Percentiles rank a stretch among this genome's conserved stretches.
These are phyloP conservation scores for Symbiodinium natans DNA, from an alignment of 73 alveolate genomes.

Conservation along the genomic window DNA sequence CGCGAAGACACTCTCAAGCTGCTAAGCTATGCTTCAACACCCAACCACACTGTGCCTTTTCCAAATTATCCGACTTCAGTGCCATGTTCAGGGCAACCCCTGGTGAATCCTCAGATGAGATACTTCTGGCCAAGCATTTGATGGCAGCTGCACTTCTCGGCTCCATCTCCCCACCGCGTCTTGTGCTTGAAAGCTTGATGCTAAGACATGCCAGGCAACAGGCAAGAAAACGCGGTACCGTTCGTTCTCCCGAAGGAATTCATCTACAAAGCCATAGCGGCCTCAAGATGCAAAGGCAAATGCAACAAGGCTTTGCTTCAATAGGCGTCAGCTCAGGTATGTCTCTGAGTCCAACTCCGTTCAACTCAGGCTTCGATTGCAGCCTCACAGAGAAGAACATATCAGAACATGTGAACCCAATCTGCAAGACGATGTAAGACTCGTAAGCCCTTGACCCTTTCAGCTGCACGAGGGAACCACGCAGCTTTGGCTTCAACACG, in stretches of 20 bases:
- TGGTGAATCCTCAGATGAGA: slow-evolving; percentile 64
- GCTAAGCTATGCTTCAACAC: too few species aligned
- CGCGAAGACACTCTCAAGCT: too few species aligned
- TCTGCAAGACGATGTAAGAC: neutral
- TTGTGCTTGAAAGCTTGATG: too few species aligned
- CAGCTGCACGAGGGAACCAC: slow-evolving; percentile 38
- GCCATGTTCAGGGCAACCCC: slow-evolving; percentile 85
- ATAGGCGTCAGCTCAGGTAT: neutral
- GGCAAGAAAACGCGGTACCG: slow-evolving; percentile 85
- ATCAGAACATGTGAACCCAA: neutral
- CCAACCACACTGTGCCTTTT: slow-evolving; percentile 16
- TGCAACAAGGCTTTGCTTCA: neutral
- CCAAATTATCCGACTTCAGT: slow-evolving; percentile 79
- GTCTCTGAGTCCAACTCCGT: neutral
- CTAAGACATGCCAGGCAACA: neutral
- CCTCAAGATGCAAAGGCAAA: slow-evolving; percentile 7
- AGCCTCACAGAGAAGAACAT: neutral
- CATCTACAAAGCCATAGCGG: slow-evolving; percentile 88
- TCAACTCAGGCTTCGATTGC: slow-evolving; percentile 79
- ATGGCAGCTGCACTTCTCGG: too few species aligned
- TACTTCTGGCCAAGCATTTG: too few species aligned
- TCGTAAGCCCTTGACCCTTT: neutral
- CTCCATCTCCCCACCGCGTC: too few species aligned
- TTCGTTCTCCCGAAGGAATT: slow-evolving; percentile 75
- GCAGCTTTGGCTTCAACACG: slow-evolving; percentile 84